These are phyloP conservation scores for Magnolia kwangsiensis DNA, from an alignment of 164 flowering plant species.

Conservation along the genomic window DNA sequence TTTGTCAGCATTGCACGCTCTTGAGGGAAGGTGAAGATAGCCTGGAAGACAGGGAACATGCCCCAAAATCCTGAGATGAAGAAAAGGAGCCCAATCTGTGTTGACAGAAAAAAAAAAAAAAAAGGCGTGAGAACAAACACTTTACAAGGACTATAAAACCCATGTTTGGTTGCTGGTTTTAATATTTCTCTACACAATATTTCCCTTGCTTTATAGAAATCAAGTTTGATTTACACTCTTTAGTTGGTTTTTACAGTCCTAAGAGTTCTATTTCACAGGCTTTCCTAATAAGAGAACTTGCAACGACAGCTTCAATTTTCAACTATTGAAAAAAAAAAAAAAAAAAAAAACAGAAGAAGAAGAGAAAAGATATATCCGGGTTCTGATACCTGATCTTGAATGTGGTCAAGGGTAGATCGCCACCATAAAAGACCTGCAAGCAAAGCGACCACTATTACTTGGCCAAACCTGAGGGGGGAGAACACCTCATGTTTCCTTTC, in stretches of 20 bases:
- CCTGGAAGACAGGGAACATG: slow-evolving; percentile 55
- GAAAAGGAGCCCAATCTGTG: slow-evolving; percentile 59
- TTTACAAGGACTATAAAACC: neutral
- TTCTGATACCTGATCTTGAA: slow-evolving; percentile 26
- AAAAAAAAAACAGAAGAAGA: too few relatives aligned
- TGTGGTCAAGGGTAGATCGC: slow-evolving; percentile 3
- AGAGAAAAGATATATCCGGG: neutral
- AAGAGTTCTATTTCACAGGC: neutral
- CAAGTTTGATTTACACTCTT: too few relatives aligned
- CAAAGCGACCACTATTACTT: slow-evolving; percentile 14
- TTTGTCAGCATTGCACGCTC: slow-evolving; percentile 62
- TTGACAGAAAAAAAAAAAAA: neutral
- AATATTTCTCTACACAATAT: too few relatives aligned
- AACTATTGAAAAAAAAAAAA: too few relatives aligned
- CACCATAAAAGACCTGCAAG: slow-evolving; percentile 18
- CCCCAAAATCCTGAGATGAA: slow-evolving; percentile 66
- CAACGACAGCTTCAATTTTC: too few relatives aligned
- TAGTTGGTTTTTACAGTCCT: neutral
- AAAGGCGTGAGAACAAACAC: neutral
- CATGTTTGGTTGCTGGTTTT: neutral
- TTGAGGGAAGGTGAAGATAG: slow-evolving; percentile 29
- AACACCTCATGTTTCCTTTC: slow-evolving; percentile 19
- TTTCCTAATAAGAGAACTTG: neutral
- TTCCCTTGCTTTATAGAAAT: too few relatives aligned
- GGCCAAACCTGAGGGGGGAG: slow-evolving; percentile 11